phyloP scores from a whole-genome alignment of 441 rosid species.

The Erysimum cheiri region DNA sequence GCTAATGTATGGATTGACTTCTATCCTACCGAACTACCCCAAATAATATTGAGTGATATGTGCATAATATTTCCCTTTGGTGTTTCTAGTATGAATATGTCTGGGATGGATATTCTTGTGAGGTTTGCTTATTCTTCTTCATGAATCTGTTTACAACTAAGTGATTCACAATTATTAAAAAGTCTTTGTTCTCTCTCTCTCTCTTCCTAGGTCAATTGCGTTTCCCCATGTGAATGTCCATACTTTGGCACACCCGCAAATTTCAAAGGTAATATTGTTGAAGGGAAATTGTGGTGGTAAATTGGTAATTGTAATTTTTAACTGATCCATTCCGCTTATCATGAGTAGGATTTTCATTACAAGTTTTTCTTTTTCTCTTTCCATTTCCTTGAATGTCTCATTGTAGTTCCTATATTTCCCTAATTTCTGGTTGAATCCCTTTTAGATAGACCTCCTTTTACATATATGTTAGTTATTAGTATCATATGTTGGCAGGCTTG shows the following conservation, averaged over 20 bases:
- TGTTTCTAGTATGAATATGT: conserved; percentile 5
- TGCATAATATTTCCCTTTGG: neutral
- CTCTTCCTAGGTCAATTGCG: conserved; percentile 53
- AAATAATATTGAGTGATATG: neutral
- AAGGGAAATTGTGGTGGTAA: conserved; percentile 17
- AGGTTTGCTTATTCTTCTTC: conserved; percentile 19
- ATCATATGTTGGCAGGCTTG: conserved; percentile 67
- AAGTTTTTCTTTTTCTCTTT: conserved; percentile 5
- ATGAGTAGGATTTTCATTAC: neutral
- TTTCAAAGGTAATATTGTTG: conserved; percentile 60
- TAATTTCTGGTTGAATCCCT: conserved; percentile 8
- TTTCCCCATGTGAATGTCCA: conserved; percentile 57
- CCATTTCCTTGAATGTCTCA: conserved; percentile 5
- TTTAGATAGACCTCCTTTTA: conserved; percentile 5
- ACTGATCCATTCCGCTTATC: conserved; percentile 6
- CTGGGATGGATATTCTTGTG: neutral
- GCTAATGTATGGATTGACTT: neutral
- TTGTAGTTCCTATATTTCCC: conserved; percentile 16
- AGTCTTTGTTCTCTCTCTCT: conserved; percentile 27
- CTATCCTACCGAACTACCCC: conserved; percentile 9
- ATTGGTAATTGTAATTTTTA: conserved; percentile 9
- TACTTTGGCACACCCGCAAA: conserved; percentile 53
- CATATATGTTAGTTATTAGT: conserved; percentile 18
- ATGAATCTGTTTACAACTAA: conserved; percentile 12
- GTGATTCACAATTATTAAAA: conserved; percentile 31